phyloP scores from a whole-genome alignment of 2,329 filamentous ascomycete genomes.

The Paracoccidioides brasiliensis region DNA sequence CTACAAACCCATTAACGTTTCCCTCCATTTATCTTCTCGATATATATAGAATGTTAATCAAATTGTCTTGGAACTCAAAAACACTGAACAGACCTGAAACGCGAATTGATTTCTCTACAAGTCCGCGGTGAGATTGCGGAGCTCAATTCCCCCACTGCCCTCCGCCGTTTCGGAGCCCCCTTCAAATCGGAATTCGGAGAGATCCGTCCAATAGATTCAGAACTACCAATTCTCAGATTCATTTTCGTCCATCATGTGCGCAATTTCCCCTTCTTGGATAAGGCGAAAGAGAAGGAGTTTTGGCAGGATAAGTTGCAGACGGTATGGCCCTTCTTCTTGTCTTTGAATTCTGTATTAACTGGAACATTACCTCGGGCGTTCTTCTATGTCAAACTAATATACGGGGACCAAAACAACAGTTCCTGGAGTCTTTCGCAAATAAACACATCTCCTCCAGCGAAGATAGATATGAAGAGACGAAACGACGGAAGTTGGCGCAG shows the following conservation, averaged over 20 bases:
- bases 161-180: slow-evolving; percentile 88
- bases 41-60: neutral
- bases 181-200: slow-evolving; percentile 90
- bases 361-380: too few relatives aligned
- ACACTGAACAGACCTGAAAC: slow-evolving; percentile 62
- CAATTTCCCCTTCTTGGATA: slow-evolving; percentile 94
- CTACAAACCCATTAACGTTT: neutral
- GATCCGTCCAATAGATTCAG: slow-evolving; percentile 82
- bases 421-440: slow-evolving; percentile 90
- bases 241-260: slow-evolving; percentile 97
- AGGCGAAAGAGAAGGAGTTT: slow-evolving; percentile 96
- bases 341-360: too few relatives aligned
- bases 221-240: slow-evolving; percentile 83
- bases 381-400: neutral
- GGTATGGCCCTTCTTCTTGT: slow-evolving; percentile 40
- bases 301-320: slow-evolving; percentile 98
- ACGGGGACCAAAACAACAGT: slow-evolving; percentile 41
- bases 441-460: slow-evolving; percentile 97
- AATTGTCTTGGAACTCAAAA: neutral
- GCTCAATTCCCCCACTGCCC: slow-evolving; percentile 84
- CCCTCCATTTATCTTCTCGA: slow-evolving; percentile 4
- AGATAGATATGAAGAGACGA: slow-evolving; percentile 90
- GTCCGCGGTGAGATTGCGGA: slow-evolving; percentile 82
- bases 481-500: slow-evolving; percentile 76
- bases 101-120: slow-evolving; percentile 83